phyloP scores from a whole-genome alignment of 1,284 basidiomycete genomes.

The Gastroboletus turbinatus region DNA sequence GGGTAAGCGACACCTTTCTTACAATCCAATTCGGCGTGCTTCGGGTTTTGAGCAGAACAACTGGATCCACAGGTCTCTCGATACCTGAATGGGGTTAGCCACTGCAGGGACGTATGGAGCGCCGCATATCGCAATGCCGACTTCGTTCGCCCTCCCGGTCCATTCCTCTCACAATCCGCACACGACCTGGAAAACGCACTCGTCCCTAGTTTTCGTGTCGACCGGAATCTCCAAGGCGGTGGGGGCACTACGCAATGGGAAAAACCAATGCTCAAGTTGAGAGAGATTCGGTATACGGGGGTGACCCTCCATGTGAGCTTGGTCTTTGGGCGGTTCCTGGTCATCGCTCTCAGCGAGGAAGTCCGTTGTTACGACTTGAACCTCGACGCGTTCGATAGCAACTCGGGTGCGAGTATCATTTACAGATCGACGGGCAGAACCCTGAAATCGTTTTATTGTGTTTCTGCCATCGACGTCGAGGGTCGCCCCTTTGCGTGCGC shows the following conservation, averaged over 20 bases:
- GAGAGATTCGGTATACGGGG: conserved; percentile 17
- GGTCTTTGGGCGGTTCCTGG: conserved; percentile 20
- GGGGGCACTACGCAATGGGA: background rate
- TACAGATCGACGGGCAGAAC: conserved; percentile 6
- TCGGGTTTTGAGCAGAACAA: background rate
- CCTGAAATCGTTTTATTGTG: conserved; percentile 10
- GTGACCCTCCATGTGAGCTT: background rate
- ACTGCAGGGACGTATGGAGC: conserved; percentile 15
- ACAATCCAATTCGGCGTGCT: background rate
- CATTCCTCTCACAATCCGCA: conserved; percentile 16
- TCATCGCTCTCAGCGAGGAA: conserved; percentile 16
- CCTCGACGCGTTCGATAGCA: conserved; percentile 12
- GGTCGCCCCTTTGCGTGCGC: conserved; percentile 19
- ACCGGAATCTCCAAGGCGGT: conserved; percentile 4
- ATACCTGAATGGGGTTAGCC: conserved; percentile 6
- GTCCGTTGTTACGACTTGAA: conserved; percentile 23
- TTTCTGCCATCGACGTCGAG: conserved; percentile 17
- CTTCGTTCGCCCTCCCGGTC: conserved; percentile 21
- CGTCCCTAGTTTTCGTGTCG: conserved; percentile 7
- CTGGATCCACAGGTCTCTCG: conserved; percentile 17
- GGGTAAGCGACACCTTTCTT: conserved; percentile 5
- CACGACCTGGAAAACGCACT: conserved; percentile 14
- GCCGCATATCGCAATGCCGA: conserved; percentile 11
- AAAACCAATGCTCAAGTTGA: background rate
- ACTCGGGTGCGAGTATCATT: conserved; percentile 11